A percentile compares a stretch with the other conserved stretches of the same genome.
phyloP scores from a whole-genome alignment of 768 basidiomycete species.

The Lactifluus rugatus region DNA sequence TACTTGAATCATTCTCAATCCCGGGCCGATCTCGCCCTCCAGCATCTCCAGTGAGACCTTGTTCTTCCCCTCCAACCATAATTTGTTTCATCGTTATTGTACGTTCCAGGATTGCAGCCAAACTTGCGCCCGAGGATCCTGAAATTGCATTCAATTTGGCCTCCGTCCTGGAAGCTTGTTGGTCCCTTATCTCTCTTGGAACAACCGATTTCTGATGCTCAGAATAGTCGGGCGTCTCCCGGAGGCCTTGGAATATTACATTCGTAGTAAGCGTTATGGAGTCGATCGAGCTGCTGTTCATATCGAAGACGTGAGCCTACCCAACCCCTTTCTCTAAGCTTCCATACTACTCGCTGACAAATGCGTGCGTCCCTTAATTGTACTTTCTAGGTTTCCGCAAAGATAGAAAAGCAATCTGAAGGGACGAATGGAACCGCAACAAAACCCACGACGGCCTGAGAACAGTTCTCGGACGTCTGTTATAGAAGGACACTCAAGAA shows the following conservation, averaged over 20 bases:
- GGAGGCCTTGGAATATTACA: constrained; percentile 74
- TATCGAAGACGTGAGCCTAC: constrained; percentile 60
- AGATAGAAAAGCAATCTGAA: constrained; percentile 54
- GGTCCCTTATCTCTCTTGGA: constrained; percentile 21
- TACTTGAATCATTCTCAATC: constrained; percentile 75
- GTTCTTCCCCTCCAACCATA: constrained; percentile 20
- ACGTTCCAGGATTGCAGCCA: constrained; percentile 59
- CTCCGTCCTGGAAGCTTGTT: constrained; percentile 84
- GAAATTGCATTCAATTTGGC: constrained; percentile 90
- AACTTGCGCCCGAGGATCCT: constrained; percentile 80
- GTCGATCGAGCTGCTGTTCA: constrained; percentile 77
- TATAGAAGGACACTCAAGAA: neutral
- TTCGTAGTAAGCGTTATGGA: constrained; percentile 64
- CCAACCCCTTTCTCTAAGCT: neutral
- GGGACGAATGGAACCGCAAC: constrained; percentile 25
- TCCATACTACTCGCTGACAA: constrained; percentile 15
- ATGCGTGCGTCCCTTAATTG: constrained; percentile 14
- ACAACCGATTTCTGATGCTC: neutral
- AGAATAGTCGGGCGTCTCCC: constrained; percentile 62
- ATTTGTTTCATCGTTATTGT: constrained; percentile 22
- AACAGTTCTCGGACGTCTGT: constrained; percentile 2
- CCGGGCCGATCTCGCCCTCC: constrained; percentile 77
- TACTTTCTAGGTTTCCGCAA: constrained; percentile 58
- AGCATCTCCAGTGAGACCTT: constrained; percentile 60
- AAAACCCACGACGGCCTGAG: constrained; percentile 5